phyloP scores from a whole-genome alignment of 345 rosid genomes.

The Excoecaria cochinchinensis region DNA sequence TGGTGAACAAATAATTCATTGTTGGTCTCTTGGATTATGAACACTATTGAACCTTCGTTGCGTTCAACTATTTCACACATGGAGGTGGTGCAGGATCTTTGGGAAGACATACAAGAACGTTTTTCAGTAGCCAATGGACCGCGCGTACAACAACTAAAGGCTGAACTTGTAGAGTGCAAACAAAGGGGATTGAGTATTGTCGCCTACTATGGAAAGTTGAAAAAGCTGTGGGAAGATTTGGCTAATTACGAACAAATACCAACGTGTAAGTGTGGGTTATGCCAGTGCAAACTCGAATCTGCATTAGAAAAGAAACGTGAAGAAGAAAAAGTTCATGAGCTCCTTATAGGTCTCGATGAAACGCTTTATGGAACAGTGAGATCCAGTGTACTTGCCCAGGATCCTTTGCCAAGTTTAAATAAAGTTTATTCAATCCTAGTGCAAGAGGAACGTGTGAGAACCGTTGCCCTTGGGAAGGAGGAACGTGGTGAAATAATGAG shows the following conservation, averaged over 20 bases:
- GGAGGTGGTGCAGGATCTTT: background rate
- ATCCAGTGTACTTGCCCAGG: background rate
- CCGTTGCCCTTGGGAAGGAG: background rate
- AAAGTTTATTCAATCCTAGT: background rate
- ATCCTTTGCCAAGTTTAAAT: background rate
- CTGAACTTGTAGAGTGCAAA: background rate
- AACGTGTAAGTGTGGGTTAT: background rate
- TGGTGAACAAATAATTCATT: background rate
- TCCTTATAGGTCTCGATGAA: background rate
- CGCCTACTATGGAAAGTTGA: background rate
- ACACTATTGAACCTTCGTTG: background rate
- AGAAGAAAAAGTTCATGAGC: background rate
- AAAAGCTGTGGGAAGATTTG: background rate
- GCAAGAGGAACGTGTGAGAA: background rate
- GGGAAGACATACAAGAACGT: background rate
- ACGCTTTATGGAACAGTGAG: background rate
- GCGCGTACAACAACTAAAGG: background rate
- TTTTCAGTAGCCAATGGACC: constrained; percentile 4
- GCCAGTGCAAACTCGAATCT: background rate
- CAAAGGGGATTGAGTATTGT: background rate
- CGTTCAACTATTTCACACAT: background rate
- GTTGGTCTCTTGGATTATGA: background rate
- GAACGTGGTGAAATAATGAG: background rate
- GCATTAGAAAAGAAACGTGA: background rate
- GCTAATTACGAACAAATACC: background rate